Base-by-base conservation (phyloP, 2,329 filamentous ascomycete genomes). In the Colletotrichum agaves region DNA sequence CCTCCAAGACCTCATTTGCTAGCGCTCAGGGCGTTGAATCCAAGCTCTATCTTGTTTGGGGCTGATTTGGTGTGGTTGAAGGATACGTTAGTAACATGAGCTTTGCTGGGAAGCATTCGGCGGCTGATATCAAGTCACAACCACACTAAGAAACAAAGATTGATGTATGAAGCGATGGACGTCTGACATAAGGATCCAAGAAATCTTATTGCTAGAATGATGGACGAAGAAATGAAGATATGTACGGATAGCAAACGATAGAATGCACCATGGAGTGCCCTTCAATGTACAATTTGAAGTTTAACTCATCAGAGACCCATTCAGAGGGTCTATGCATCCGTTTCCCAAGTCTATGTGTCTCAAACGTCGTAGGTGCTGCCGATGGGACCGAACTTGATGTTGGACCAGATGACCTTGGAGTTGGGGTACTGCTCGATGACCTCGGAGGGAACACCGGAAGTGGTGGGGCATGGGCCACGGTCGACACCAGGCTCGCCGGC, bases 311-410 rank as follows among this genome's bases (percentile, higher is more conserved):
- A 53, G 27, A 37, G 8, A 1, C 15, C 21, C 52, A 31, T 17
- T 5, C 19, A 13, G 19, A 1, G 23, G 47, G 10, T 50, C 23
- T 33, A 50, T 17, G 47, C 31, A 17, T 33, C 15, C 11, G 17
- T 52, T 6, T 12, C 15, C 12, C 5, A 21, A 2, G 2, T 33
- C 2, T 0, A 15, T 19, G 21, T 7, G 33, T 3, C 17, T 23
- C 49, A 64, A 33, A 52, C 35, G 12, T 49, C 31, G 43, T 70
- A 58, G 61, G 83, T 85, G 13, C 80, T 81, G 69, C 80, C 80
- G 64, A 85, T 78, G 44, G 82, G 79, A 11, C 83, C 83, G 69
- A 81, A 78, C 75, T 79, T 82, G 75, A 85, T 83, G 77, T 85
- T 84, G 55, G 82, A 84, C 76, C 78, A 86, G 43, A 75, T 74